Percentiles rank a stretch among this genome's conserved stretches.
These are phyloP conservation scores for Hortiboletus campestris DNA, from an alignment of 768 basidiomycete genomes.

Conservation along the genomic window DNA sequence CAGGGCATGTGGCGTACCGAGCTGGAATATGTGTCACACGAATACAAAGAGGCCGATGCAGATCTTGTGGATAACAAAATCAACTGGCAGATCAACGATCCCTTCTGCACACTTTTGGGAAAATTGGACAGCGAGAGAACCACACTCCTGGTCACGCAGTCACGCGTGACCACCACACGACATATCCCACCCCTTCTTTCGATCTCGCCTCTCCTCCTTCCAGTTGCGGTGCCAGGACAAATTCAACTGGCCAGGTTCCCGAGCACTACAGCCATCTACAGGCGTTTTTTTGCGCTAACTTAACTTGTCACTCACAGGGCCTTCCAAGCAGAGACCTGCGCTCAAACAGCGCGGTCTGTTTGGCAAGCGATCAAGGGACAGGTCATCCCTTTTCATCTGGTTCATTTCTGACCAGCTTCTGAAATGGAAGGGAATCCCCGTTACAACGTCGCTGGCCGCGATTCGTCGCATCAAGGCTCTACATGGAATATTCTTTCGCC, in stretches of 20 bases:
- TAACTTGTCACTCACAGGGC: constrained; percentile 9
- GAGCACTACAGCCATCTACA: constrained; percentile 4
- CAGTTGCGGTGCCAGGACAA: constrained; percentile 2
- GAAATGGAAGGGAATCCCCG: constrained; percentile 31
- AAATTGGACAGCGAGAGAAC: constrained; percentile 11
- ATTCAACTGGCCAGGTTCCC: constrained; percentile 1
- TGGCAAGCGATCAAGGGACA: constrained; percentile 34
- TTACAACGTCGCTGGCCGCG: constrained; percentile 12
- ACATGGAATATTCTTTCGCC: constrained; percentile 19
- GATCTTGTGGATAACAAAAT: constrained; percentile 17
- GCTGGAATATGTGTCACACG: not conserved
- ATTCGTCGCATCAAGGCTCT: constrained; percentile 9
- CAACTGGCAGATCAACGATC: constrained; percentile 15
- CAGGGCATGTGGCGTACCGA: constrained; percentile 5
- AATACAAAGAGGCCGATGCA: constrained; percentile 1
- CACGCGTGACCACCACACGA: constrained; percentile 9
- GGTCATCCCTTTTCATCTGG: constrained; percentile 27
- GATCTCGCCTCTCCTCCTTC: not conserved
- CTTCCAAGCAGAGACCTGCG: constrained; percentile 11
- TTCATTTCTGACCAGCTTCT: constrained; percentile 28
- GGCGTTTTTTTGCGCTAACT: constrained; percentile 1
- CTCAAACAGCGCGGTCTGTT: constrained; percentile 27
- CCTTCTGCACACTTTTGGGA: constrained; percentile 5
- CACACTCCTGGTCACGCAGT: constrained; percentile 17
- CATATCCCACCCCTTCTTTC: not conserved